These are phyloP conservation scores for Xylaria sp. DNA, from an alignment of 2,329 filamentous ascomycete species.

Conservation along the genomic window DNA sequence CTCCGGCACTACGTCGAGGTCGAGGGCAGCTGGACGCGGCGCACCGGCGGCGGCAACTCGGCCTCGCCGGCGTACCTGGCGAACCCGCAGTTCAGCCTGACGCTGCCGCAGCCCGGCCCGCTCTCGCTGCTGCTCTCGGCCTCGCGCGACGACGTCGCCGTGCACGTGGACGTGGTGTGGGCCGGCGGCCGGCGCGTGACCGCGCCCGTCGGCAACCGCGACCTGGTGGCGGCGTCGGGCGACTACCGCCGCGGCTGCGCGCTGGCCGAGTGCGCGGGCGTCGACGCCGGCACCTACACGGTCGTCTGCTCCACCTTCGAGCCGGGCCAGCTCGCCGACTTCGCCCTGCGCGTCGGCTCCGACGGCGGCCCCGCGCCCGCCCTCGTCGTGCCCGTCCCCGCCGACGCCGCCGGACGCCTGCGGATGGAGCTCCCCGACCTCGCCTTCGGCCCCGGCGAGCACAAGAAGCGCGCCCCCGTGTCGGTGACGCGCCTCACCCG, in stretches of 20 bases:
- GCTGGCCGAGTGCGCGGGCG: conserved; percentile 60
- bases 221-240: conserved; percentile 81
- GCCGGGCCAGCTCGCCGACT: conserved; percentile 72
- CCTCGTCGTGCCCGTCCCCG: conserved; percentile 61
- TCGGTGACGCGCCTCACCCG: conserved; percentile 57
- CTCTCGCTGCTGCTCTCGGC: conserved; percentile 77
- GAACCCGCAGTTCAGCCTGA: conserved; percentile 84
- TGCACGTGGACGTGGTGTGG: conserved; percentile 86
- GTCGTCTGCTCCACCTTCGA: conserved; percentile 92
- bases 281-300: conserved; percentile 79
- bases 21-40: conserved; percentile 71
- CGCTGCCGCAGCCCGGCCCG: conserved; percentile 57
- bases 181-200: conserved; percentile 72
- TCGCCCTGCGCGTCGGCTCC: conserved; percentile 74
- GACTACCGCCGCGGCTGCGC: conserved; percentile 85
- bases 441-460: conserved; percentile 44
- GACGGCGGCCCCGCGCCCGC: conserved; percentile 59
- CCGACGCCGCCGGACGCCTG: conserved; percentile 76
- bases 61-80: conserved; percentile 74
- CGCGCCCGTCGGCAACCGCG: conserved; percentile 69
- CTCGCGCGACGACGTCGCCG: conserved; percentile 65
- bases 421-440: conserved; percentile 60
- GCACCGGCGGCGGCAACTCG: conserved; percentile 83
- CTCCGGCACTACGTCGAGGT: conserved; percentile 63
- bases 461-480: conserved; percentile 44